These are phyloP conservation scores for Moricandia moricandioides DNA, from an alignment of 345 rosid genomes.

Conservation along the genomic window DNA sequence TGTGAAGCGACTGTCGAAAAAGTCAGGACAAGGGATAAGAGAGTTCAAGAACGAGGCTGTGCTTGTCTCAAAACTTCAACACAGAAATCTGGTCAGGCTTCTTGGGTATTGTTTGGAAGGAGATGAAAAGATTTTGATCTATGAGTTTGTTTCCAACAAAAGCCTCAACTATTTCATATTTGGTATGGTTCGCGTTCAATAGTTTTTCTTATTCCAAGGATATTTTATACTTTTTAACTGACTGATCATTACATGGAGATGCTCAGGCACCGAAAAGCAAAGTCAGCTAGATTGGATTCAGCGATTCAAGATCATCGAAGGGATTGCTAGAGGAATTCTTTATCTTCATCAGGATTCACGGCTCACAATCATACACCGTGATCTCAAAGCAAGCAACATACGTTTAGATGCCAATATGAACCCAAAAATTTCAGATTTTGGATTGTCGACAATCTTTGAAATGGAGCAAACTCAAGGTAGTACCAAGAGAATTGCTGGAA, in stretches of 20 bases:
- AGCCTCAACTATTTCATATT: background rate
- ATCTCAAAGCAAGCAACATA: conserved; percentile 1
- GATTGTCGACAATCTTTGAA: conserved; percentile 23
- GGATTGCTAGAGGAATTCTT: conserved; percentile 16
- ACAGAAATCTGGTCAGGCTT: background rate
- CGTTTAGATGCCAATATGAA: conserved; percentile 26
- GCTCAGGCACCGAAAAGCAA: background rate
- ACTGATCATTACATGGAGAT: background rate
- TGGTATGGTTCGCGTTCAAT: background rate
- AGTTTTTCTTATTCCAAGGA: background rate
- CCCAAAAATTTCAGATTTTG: conserved; percentile 36
- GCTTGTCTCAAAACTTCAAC: background rate
- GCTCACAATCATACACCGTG: conserved; percentile 27
- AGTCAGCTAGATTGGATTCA: background rate
- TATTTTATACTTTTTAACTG: background rate
- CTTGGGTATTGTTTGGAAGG: background rate
- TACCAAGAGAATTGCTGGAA: conserved; percentile 33
- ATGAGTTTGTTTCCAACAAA: background rate
- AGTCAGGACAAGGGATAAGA: background rate
- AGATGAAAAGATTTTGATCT: background rate
- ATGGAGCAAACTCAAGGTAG: conserved; percentile 26
- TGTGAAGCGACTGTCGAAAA: conserved; percentile 1
- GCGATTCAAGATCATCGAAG: background rate
- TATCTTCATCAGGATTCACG: conserved; percentile 42
- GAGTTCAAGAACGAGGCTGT: background rate